Base-by-base conservation (phyloP, 768 basidiomycete species). In the Tylopilus plumbeoviolaceoides region DNA sequence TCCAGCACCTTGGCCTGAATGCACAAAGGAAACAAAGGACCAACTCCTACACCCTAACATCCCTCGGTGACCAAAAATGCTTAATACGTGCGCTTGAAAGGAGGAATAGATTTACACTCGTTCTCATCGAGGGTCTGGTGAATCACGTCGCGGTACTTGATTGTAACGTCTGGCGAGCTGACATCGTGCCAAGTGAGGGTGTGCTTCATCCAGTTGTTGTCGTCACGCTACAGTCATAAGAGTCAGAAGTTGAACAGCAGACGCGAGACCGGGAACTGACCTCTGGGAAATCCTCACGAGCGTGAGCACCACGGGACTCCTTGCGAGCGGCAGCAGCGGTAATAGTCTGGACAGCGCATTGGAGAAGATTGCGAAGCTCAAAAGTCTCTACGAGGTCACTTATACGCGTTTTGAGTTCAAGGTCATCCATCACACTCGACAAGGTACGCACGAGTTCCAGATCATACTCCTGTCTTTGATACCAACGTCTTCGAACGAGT, bases 381-480 rank as follows among this genome's bases (percentile, higher is more conserved):
- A 98, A 81, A 10, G 95, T 98, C 75, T 99, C 97, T 56, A 98
- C 80, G 53, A 99, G 85, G 69, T 99, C 97, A 60, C 92, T n/a
- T 95, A 60, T 4, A 56, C 21, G 11, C 47, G 38, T 30, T 44
- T 44, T 56, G 33, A 62, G 30, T 53, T 38, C 47, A 33, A 47
- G 41, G 36, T 55, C 38, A 27, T 54, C 42, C 23, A 56, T 27
- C 36, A 11, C 40, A 15, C 33, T 14, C 14, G 15, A 56, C 35
- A 47, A 31, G n/a, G 42, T 14, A 67, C 91, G 57, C 64, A 95
- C 94, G 92, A 91, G 76, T 98, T 98, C 97, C 95, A 99, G 72
- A 98, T 97, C 95, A 98, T 91, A 73, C 91, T 92, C 66, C 97
- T 81, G 72, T 98, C 97, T 77, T 97, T 94, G 78, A 97, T 91